Base-by-base conservation (phyloP, 179 eudicot species). In the Camellia oleifera region DNA sequence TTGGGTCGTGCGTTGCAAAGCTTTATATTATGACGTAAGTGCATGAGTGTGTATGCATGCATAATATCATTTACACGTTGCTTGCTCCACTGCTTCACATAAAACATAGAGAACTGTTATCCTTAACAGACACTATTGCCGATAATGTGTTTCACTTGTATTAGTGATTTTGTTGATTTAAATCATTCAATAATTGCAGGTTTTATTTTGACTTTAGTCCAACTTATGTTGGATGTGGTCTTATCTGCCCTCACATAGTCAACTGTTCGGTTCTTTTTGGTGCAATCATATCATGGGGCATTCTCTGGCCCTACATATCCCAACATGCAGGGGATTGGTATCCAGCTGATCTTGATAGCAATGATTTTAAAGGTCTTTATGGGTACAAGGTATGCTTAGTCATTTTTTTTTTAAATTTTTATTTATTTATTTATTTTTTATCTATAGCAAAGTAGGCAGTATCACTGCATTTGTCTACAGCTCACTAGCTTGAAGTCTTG, bases 191-290 rank as follows among this genome's bases (percentile, higher is more conserved):
- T 40, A 17, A 7, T 91, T 90, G 86, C 97, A 97, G 99, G 86
- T 97, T 97, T 81, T 97, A 89, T 86, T 94, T 97, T 82, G 99
- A 97, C 89, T 97, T 97, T 79, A 94, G 98, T 84, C 93, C 99
- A 65, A 97, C 98, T 63, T 97, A 97, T 87, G 94, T 97, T 82
- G 99, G 99, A 57, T 92, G 97, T 81, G 99, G 99, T 72, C 97
- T 97, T 82, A 97, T 97, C 71, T 97, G 99, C 78, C 96, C 99
- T 20, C 98, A 97, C 86, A 89, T 97, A 84, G 98, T 94, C 74
- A 97, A 94, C 74, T 92, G 94, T 72, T 97, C 98, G 42, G 93
- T 91, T 79, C 95, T 97, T 69, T 77, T 97, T 69, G 99, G 99
- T 26, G 98, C 99, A 45, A 90, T 94, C 73, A 74, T 97, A 83